Percentiles rank a stretch among this genome's conserved stretches.
phyloP scores from a whole-genome alignment of 495 filamentous ascomycete genomes.

The Collariella sp. region DNA sequence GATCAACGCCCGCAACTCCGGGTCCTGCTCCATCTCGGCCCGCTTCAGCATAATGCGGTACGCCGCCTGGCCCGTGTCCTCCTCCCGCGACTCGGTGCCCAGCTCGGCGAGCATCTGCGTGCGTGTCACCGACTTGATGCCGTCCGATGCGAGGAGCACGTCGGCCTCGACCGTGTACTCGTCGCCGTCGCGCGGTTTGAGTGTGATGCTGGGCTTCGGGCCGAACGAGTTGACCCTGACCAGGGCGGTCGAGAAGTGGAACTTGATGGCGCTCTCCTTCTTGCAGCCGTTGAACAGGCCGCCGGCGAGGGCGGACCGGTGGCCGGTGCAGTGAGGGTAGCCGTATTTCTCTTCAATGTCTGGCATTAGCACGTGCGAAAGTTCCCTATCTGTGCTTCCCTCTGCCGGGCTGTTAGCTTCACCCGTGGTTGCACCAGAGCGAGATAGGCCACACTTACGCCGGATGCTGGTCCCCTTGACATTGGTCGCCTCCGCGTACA shows the following conservation, averaged over 20 bases:
- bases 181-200: constrained; percentile 48
- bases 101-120: constrained; percentile 51
- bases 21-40: constrained; percentile 55
- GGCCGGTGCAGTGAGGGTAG: constrained; percentile 72
- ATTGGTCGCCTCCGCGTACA: constrained; percentile 51
- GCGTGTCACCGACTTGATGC: constrained; percentile 61
- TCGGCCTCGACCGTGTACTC: constrained; percentile 54
- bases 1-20: constrained; percentile 58
- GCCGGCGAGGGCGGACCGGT: constrained; percentile 62
- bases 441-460: constrained; percentile 12
- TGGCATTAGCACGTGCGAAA: constrained; percentile 58
- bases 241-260: constrained; percentile 54
- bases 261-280: constrained; percentile 54
- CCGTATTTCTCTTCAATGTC: constrained; percentile 60
- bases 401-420: constrained; percentile 33
- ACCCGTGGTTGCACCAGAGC: not conserved
- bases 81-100: constrained; percentile 47
- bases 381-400: constrained; percentile 57
- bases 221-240: constrained; percentile 47
- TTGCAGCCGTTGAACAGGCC: constrained; percentile 60
- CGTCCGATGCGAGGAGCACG: constrained; percentile 62
- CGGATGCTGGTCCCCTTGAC: constrained; percentile 40
- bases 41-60: constrained; percentile 76
- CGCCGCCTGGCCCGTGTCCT: constrained; percentile 70
- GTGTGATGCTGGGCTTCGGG: constrained; percentile 47